Evolutionary conservation across 352 stramenopile species (phyloP), one percentile per base, ranked within the genome.

Genomic region (Pythium biforme): DNA sequence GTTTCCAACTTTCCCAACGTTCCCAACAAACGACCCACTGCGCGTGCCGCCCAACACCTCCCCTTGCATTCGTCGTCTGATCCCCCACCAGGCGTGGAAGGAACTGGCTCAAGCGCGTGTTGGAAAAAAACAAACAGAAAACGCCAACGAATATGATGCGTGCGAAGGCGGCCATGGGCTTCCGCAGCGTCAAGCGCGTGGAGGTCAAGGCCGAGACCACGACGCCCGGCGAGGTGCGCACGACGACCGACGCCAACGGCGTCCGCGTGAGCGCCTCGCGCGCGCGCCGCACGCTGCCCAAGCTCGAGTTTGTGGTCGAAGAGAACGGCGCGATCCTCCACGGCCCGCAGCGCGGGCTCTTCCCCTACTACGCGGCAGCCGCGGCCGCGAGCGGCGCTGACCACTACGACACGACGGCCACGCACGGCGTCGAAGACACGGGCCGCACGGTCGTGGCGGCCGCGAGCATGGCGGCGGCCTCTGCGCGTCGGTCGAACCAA

Each of bases 151-250:
- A 29, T 15, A 92, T 92, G 83, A 55, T 88, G 50, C 79, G 81
- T 27, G 78, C 72, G n/a, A 92, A 90, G 74, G 70, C 86, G 19
- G 63, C 63, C 72, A 90, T 92, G 76, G 81, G 83, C 26, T 92
- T 94, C 66, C 88, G 87, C 64, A 90, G 74, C 62, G 81, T 92
- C 58, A 77, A 77, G 45, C 77, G 79, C 64, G 85, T 94, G 26
- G 83, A 94, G 51, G 78, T 94, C n/a, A 94, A 94, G 70, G 85
- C 85, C 15, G 85, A 94, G 72, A 94, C 85, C 17, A 94, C 83
- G 56, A 91, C 83, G 26, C 85, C 85, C 17, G 83, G 83, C 27
- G 85, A 94, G 49, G 69, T 90, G 50, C 84, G 82, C n/a, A 76
- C 81, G 2, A 79, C 72, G n/a, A 88, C 80, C 4, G 84, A 93